A percentile compares a stretch with the other conserved stretches of the same genome.
Evolutionary conservation across 768 basidiomycete species (phyloP).

Genomic region (Atractiella rhizophila): DNA sequence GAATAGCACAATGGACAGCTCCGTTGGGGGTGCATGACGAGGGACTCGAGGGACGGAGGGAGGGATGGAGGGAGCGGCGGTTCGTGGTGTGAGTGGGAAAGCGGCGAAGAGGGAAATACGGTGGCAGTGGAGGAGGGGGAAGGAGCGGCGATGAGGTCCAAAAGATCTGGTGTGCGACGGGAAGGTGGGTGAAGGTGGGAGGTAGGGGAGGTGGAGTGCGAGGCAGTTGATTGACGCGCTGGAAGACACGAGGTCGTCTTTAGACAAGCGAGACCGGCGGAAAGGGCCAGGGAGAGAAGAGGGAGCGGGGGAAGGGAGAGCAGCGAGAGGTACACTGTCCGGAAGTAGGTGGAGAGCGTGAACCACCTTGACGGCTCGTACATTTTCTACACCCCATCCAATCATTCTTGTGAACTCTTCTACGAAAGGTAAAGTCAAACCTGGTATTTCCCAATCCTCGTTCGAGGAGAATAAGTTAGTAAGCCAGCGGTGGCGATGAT

Average conservation of each 20-base stretch:
- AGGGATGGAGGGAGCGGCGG: constrained; percentile 16
- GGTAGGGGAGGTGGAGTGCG: constrained; percentile 6
- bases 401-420: constrained; percentile 50
- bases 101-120: constrained; percentile 7
- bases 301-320: constrained; percentile 72
- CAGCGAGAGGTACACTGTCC: constrained; percentile 57
- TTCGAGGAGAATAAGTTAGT: too few relatives aligned
- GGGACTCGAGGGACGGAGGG: constrained; percentile 17
- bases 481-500: too few relatives aligned
- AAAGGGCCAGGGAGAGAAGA: constrained; percentile 60
- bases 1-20: constrained; percentile 80
- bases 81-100: constrained; percentile 32
- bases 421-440: too few relatives aligned
- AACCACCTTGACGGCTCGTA: constrained; percentile 63
- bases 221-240: not conserved
- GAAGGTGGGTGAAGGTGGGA: too few relatives aligned
- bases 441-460: too few relatives aligned
- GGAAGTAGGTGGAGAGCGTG: constrained; percentile 48
- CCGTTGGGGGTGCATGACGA: constrained; percentile 12
- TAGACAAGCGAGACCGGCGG: constrained; percentile 70
- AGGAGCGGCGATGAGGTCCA: constrained; percentile 3
- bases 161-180: too few relatives aligned
- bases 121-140: not conserved
- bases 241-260: constrained; percentile 70
- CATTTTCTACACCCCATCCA: constrained; percentile 48